A percentile compares a stretch with the other conserved stretches of the same genome.
Conservation (phyloP, 225 moss, liverwort and hornwort species). For the Ulota crispa region DNA sequence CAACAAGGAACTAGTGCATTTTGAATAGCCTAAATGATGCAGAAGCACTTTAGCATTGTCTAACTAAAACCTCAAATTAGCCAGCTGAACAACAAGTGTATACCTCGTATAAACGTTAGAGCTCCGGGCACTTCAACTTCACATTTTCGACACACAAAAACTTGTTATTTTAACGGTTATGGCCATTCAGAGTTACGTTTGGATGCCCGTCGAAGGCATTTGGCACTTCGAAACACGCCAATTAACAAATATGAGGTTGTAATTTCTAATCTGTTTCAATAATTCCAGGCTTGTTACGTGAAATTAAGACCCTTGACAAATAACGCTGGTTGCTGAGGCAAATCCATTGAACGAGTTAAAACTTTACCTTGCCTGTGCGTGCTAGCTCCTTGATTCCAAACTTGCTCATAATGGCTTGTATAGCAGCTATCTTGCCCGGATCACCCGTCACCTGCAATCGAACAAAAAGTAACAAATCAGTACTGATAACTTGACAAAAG, state of each 20-base stretch:
- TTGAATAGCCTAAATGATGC: not conserved
- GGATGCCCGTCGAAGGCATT: not conserved
- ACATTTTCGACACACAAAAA: not conserved
- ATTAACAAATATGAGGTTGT: not conserved
- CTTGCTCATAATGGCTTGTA: constrained; percentile 76
- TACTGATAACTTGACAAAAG: not conserved
- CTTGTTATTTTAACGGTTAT: not conserved
- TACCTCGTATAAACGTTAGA: not conserved
- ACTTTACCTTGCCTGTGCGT: constrained; percentile 85
- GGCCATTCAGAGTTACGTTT: not conserved
- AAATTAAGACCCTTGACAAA: not conserved
- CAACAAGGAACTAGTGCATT: not conserved
- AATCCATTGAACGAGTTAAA: not conserved
- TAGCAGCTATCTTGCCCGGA: constrained; percentile 86
- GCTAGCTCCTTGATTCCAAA: constrained; percentile 95
- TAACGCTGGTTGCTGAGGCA: not conserved
- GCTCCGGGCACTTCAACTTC: not conserved
- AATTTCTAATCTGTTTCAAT: not conserved
- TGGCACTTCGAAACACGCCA: not conserved
- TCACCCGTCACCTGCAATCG: constrained; percentile 82
- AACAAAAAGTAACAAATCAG: not conserved
- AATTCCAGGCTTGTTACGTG: not conserved
- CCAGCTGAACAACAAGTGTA: not conserved
- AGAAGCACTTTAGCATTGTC: not conserved
- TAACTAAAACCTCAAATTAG: not conserved